Percentiles rank a stretch among this genome's conserved stretches.
Conservation (phyloP, 176 grass and related monocot species). For the Paspalum notatum region DNA sequence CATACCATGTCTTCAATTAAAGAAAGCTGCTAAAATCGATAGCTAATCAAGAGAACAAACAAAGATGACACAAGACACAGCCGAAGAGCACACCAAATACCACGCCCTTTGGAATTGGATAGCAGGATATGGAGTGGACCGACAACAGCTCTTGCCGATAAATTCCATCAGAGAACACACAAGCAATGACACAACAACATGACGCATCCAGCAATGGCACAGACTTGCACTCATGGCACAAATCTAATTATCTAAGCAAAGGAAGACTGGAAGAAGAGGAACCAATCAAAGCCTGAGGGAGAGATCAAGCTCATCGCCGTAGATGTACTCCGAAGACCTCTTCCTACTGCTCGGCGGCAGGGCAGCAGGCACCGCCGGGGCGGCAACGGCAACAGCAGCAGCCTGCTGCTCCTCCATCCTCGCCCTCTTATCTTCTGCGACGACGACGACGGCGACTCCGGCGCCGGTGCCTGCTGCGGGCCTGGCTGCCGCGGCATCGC, state of each 20-base stretch:
- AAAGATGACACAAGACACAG: not conserved
- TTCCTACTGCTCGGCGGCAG: not conserved
- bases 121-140: conserved; percentile 1
- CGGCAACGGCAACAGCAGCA: not conserved
- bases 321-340: conserved; percentile 8
- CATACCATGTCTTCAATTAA: not conserved
- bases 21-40: not conserved
- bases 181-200: conserved; percentile 6
- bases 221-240: not conserved
- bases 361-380: not conserved
- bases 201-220: not conserved
- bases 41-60: not conserved
- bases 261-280: not conserved
- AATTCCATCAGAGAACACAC: conserved; percentile 24
- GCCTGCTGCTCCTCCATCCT: not conserved
- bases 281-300: conserved; percentile 57
- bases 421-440: not conserved
- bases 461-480: not conserved
- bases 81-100: conserved; percentile 38
- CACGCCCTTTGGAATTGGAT: conserved; percentile 12
- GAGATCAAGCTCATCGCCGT: conserved; percentile 44
- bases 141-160: not conserved
- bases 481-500: not conserved
- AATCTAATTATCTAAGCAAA: conserved; percentile 29
- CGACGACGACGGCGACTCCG: not conserved